Evolutionary conservation across 148 eudicot genomes (phyloP), one percentile per base, ranked within the genome.

Genomic region (Cornus kousa): DNA sequence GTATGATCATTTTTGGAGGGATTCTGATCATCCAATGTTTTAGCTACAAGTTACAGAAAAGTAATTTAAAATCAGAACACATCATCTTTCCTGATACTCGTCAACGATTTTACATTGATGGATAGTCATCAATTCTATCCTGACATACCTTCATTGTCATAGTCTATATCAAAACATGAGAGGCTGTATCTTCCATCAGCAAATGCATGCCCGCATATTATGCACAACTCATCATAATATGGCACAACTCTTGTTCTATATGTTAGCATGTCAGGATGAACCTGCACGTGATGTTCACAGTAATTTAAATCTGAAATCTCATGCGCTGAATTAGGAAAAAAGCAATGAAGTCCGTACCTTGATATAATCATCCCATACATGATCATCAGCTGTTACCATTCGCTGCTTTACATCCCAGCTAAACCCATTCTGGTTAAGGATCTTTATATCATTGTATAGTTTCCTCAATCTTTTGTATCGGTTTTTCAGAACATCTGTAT

Each of bases 131-230:
- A 70, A 37, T 20, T 40, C 53, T 37, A 62, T 19, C 66, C 4
- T 39, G 53, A 70, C 53, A 8, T 73, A 73, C 76, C 76, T 57
- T 73, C 76, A 53, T 73, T 57, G 59, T 73, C 76, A 73, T 73
- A 53, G 76, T 31, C 76, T 24, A 73, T 37, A 19, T 73, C 76
- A 57, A 73, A 57, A 73, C 66, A 73, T 19, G 76, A 73, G 48
- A 73, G 76, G 22, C 76, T 73, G 33, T 73, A 73, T 73, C 76
- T 73, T 73, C 76, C 76, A 57, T 73, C 76, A 57, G 76, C 76
- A 53, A 73, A 67, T 9, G 76, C 37, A 73, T 73, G 76, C 23
- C 66, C 76, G 32, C 76, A 73, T 13, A 73, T 73, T 16, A 28
- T 73, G 67, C 67, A 73, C 76, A 73, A 73, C 67, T 57, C 66